Evolutionary conservation across 2,329 filamentous ascomycete genomes (phyloP).

Genomic region (Tolypocladium nubicola): DNA sequence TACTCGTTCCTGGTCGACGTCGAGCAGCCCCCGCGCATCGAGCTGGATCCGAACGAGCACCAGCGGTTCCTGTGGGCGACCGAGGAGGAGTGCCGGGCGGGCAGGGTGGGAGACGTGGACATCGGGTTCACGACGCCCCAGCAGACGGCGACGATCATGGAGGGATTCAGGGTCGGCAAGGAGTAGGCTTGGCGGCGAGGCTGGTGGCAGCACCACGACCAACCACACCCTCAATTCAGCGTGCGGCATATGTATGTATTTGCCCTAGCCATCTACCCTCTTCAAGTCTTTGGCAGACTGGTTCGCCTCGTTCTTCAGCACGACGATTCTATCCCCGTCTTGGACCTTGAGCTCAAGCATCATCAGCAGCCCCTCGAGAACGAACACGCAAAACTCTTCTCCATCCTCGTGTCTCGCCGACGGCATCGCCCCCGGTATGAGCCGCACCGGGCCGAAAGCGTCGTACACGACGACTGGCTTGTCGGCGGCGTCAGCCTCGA

Average conservation of each 20-base stretch:
- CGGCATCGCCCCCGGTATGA: not conserved
- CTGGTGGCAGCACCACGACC: not conserved
- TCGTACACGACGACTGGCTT: not conserved
- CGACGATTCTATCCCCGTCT: not conserved
- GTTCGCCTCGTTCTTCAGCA: not conserved
- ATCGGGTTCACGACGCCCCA: conserved; percentile 10
- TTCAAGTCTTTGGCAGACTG: not conserved
- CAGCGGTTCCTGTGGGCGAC: conserved; percentile 19
- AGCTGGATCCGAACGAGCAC: conserved; percentile 20
- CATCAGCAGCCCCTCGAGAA: not conserved
- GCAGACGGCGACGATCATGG: conserved; percentile 9
- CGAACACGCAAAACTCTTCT: not conserved
- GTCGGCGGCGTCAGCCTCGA: not conserved
- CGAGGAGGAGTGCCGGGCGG: conserved; percentile 13
- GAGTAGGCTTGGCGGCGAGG: not conserved
- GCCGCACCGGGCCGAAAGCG: not conserved
- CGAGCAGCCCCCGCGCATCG: conserved; percentile 7
- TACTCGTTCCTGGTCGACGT: conserved; percentile 10
- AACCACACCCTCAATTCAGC: not conserved
- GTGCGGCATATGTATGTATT: not conserved
- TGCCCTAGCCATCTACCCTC: not conserved
- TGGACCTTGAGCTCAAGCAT: not conserved
- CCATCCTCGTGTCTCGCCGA: not conserved
- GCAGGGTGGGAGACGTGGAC: conserved; percentile 8
- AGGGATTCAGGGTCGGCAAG: conserved; percentile 7